phyloP scores from a whole-genome alignment of 495 filamentous ascomycete genomes.

The Xylaria intraflava region DNA sequence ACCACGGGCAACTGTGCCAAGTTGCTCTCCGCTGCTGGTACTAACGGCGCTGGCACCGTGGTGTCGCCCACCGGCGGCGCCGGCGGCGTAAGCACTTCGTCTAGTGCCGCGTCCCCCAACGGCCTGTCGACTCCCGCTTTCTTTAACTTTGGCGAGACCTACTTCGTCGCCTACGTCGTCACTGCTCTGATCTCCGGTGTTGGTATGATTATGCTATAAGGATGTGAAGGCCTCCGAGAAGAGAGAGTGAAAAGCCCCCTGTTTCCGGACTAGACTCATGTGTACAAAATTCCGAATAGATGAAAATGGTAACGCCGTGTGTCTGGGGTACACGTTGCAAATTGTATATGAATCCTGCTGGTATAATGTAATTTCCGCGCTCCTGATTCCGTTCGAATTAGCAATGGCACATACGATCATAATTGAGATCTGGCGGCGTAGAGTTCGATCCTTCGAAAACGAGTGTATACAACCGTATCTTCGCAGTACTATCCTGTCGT shows the following conservation, averaged over 20 bases:
- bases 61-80: constrained; percentile 13
- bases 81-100: constrained; percentile 19
- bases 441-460: too few species aligned
- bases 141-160: constrained; percentile 51
- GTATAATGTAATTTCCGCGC: too few species aligned
- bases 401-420: too few species aligned
- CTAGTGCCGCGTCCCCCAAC: constrained; percentile 4
- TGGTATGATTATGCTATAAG: constrained; percentile 65
- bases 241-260: not conserved
- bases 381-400: too few species aligned
- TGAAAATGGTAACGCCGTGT: too few species aligned
- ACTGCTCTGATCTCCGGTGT: constrained; percentile 54
- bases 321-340: too few species aligned
- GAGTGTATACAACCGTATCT: too few species aligned
- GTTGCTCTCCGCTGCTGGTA: constrained; percentile 34
- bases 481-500: too few species aligned
- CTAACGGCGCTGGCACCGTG: constrained; percentile 27
- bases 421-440: too few species aligned
- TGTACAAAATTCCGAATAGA: too few species aligned
- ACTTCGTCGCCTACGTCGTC: constrained; percentile 55
- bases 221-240: not conserved
- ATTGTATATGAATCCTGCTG: too few species aligned
- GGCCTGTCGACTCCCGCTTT: constrained; percentile 39
- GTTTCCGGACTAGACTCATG: not conserved
- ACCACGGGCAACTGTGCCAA: constrained; percentile 34